Evolutionary conservation across 2,329 filamentous ascomycete species (phyloP).

Genomic region (Tolypocladium sp.): DNA sequence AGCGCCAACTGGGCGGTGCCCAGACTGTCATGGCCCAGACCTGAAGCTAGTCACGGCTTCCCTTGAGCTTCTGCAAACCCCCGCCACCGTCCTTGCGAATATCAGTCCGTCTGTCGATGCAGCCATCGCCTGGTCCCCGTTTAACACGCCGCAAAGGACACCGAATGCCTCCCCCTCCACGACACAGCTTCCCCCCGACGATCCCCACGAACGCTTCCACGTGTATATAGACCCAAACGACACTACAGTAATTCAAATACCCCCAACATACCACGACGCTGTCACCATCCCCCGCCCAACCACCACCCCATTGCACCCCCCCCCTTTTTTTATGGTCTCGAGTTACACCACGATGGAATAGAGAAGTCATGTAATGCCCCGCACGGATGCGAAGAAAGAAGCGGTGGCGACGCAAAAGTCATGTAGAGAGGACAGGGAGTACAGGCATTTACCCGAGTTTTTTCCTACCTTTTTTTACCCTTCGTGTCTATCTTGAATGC

Average conservation of each 20-base stretch:
- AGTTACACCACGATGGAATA: constrained; percentile 26
- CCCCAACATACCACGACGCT: constrained; percentile 17
- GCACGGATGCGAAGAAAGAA: constrained; percentile 16
- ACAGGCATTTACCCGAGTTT: constrained; percentile 17
- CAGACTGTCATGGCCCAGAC: constrained; percentile 42
- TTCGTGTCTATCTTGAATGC: constrained; percentile 14
- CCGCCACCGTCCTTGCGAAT: background rate
- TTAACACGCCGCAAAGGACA: background rate
- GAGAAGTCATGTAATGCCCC: constrained; percentile 31
- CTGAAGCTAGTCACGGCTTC: constrained; percentile 13
- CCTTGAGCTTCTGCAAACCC: background rate
- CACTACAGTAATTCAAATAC: constrained; percentile 31
- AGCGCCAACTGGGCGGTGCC: constrained; percentile 64
- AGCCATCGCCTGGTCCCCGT: background rate
- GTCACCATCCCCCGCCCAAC: constrained; percentile 8
- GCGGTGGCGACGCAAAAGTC: constrained; percentile 28
- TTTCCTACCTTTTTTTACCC: constrained; percentile 9
- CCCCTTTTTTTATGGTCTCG: constrained; percentile 13
- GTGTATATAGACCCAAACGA: constrained; percentile 27
- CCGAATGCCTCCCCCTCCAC: constrained; percentile 9
- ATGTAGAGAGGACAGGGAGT: constrained; percentile 33
- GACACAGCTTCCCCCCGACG: constrained; percentile 22
- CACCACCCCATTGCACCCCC: constrained; percentile 3
- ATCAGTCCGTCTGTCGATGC: background rate
- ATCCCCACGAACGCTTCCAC: constrained; percentile 26